Percentiles rank a stretch among this genome's conserved stretches.
Conservation (phyloP, 768 basidiomycete genomes). For the Phaeolepiota aurea region DNA sequence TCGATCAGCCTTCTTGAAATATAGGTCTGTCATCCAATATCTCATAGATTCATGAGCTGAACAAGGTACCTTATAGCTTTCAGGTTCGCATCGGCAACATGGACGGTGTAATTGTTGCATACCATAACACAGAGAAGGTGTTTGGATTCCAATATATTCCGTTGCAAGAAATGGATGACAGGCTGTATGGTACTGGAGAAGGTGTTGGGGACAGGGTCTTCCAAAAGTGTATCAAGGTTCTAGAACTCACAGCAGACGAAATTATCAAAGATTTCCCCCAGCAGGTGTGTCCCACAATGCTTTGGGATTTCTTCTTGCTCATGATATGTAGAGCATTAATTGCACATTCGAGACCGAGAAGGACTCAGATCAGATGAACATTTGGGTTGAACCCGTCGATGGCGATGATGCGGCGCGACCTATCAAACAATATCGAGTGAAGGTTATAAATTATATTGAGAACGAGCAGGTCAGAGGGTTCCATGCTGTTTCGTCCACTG, state of each 20-base stretch:
- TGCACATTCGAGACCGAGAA: conserved; percentile 55
- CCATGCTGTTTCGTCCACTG: conserved; percentile 20
- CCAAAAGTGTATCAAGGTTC: conserved; percentile 56
- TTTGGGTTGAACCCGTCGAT: conserved; percentile 60
- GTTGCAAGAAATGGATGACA: conserved; percentile 79
- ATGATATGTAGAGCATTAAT: conserved; percentile 36
- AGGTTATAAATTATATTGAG: conserved; percentile 17
- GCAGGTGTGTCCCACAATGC: conserved; percentile 36
- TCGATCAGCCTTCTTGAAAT: conserved; percentile 91
- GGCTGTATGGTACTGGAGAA: conserved; percentile 52
- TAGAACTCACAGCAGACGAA: conserved; percentile 61
- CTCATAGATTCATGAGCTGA: neutral
- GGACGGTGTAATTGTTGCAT: conserved; percentile 89
- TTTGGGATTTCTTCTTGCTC: conserved; percentile 1
- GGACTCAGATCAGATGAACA: conserved; percentile 32
- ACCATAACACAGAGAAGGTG: conserved; percentile 78
- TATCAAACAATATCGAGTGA: conserved; percentile 53
- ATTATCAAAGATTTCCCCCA: conserved; percentile 53
- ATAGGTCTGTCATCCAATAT: conserved; percentile 43
- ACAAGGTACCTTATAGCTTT: conserved; percentile 42
- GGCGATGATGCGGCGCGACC: conserved; percentile 28
- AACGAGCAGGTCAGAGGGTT: conserved; percentile 23
- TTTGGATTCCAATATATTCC: conserved; percentile 95
- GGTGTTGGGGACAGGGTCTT: conserved; percentile 71
- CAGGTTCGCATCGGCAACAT: conserved; percentile 95